Percentiles rank a stretch among this genome's conserved stretches.
phyloP scores from a whole-genome alignment of 1,139 yeast genomes.

The Blastobotrys petasosporus region DNA sequence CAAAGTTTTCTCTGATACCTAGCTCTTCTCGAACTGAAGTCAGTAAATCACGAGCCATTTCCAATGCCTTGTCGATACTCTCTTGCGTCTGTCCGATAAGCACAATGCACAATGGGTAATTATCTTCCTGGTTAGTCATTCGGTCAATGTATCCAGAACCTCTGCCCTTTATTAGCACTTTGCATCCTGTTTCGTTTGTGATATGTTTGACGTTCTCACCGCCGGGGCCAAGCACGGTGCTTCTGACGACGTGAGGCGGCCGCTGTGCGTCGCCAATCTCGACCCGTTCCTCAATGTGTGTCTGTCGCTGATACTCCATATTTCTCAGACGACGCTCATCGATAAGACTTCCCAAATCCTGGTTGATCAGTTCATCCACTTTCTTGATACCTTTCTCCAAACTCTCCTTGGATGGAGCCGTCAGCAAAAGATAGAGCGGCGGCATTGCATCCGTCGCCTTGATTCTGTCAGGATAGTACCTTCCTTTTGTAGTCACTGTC shows the following conservation, averaged over 20 bases:
- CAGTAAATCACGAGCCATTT: slow-evolving; percentile 32
- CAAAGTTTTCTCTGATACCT: slow-evolving; percentile 12
- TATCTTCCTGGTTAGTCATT: slow-evolving; percentile 32
- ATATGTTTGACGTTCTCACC: slow-evolving; percentile 39
- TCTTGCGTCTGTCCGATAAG: slow-evolving; percentile 29
- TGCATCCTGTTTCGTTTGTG: slow-evolving; percentile 31
- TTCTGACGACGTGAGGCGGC: slow-evolving; percentile 29
- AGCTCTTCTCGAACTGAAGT: slow-evolving; percentile 27
- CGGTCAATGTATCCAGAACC: slow-evolving; percentile 36
- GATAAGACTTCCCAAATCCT: slow-evolving; percentile 32
- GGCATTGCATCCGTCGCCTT: slow-evolving; percentile 35
- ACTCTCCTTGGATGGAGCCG: slow-evolving; percentile 28
- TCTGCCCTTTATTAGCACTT: slow-evolving; percentile 35
- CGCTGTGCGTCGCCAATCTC: slow-evolving; percentile 21
- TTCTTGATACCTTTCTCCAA: slow-evolving; percentile 31
- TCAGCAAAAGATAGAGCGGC: slow-evolving; percentile 32
- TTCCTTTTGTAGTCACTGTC: slow-evolving; percentile 33
- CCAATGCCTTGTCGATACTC: slow-evolving; percentile 29
- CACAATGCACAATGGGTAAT: slow-evolving; percentile 32
- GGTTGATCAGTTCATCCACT: slow-evolving; percentile 31
- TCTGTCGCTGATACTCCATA: slow-evolving; percentile 4
- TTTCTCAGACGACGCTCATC: slow-evolving; percentile 29
- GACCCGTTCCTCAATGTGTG: slow-evolving; percentile 3
- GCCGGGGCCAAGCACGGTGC: slow-evolving; percentile 33
- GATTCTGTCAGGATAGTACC: slow-evolving; percentile 36